Evolutionary conservation across 352 stramenopile species (phyloP), one percentile per base, ranked within the genome.

Genomic region (Pythium chondricola): DNA sequence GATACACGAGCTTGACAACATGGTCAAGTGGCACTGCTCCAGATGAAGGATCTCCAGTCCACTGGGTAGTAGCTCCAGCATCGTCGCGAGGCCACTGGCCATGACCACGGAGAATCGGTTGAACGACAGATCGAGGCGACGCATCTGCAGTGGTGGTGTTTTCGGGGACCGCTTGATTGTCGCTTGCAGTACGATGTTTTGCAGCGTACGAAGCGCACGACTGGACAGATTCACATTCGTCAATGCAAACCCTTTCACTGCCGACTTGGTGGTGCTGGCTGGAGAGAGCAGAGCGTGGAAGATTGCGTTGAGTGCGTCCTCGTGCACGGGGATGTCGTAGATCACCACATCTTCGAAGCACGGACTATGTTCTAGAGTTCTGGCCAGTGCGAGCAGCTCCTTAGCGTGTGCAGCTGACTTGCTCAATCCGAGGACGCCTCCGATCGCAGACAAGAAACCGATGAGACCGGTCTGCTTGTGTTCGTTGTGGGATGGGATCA

Each of bases 51-150:
- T 20, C 20, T 85, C 71, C 11, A 88, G 60, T 9, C 65, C 74
- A 13, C 29, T 61, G 0, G 68, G 63, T 9, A 86, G 25, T 10
- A 82, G 41, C 48, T 84, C 65, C 3, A 83, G 59, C 1, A 67
- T 79, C 0, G 58, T 81, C 14, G 72, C 65, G 17, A 88, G 46
- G 11, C 69, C 63, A 5, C 57, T 56, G 0, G 68, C 63, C 77
- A 84, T 86, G 6, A 56, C 32, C 14, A 57, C 39, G 7, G 74
- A 77, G 47, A 88, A 80, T 4, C 41, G 22, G 35, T 91, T 88
- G 52, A 83, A 84, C 26, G 80, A 91, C 16, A 88, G 53, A 25
- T 91, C 69, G 5, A 88, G 43, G 1, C 59, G 61, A 3, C 65
- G 58, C 11, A 91, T 58, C 13, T 54, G 54, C 7, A 71, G n/a